Evolutionary conservation across 1,139 yeast species (phyloP), one percentile per base, ranked within the genome.

Genomic region (Suhomyces bolitotheri): DNA sequence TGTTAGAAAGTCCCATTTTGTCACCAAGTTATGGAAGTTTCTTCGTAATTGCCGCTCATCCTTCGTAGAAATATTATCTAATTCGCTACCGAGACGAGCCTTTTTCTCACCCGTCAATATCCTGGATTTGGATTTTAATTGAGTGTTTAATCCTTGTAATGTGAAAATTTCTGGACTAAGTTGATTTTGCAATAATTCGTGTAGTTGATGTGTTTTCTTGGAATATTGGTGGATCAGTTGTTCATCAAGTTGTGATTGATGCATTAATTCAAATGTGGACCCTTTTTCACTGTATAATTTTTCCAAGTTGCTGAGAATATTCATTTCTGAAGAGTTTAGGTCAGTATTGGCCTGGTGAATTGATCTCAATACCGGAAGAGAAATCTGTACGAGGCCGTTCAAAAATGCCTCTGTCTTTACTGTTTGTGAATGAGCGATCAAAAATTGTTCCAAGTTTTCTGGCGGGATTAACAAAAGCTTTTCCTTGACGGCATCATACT

Each of bases 361-460:
- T 1, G 70, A 50, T 33, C 65, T 49, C 24, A 66, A 50, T 14
- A 62, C 56, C 2, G 72, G 71, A 4, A 55, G 42, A 2, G 60
- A 50, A 28, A 49, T 45, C 27, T 60, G 58, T 20, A 66, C 43
- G 33, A 54, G 58, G 9, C 47, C 48, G 27, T 51, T 54, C 29
- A 64, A 44, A 24, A 66, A 43, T 4, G 47, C 33, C 7, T 52
- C 48, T 3, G 62, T 54, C 39, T 64, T 65, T 33, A 63, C 44
- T 14, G 34, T 43, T 4, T 47, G 39, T 37, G 49, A 54, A 23
- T 60, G 66, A 7, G 41, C 27, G 15, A 34, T 30, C 17, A 60
- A 44, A 38, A 53, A 57, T 16, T 26, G 30, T 36, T 49, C 55
- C 27, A 60, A 41, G 28, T 56, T 53, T 13, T 50, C 50, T 6